Evolutionary conservation across 2,329 filamentous ascomycete genomes (phyloP).

Genomic region (Blastomyces emzantsi): DNA sequence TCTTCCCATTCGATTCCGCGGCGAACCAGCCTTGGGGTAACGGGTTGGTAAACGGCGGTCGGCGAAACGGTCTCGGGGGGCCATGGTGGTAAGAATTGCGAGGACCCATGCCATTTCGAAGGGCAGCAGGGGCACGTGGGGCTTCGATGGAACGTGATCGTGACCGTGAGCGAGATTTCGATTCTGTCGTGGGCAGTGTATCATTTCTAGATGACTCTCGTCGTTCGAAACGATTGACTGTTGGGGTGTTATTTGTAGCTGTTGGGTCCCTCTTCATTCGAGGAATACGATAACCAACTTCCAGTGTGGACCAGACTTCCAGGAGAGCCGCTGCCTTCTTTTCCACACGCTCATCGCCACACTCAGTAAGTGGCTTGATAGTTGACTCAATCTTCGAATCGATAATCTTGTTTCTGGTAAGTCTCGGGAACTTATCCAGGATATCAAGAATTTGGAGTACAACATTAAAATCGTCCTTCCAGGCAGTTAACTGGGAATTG

Average conservation of each 20-base stretch:
- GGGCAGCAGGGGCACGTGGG: constrained; percentile 35
- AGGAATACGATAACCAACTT: constrained; percentile 86
- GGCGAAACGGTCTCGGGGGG: constrained; percentile 48
- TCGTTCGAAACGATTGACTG: constrained; percentile 57
- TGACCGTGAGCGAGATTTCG: constrained; percentile 40
- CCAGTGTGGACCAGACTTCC: constrained; percentile 78
- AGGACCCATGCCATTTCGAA: constrained; percentile 45
- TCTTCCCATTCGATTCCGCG: constrained; percentile 62
- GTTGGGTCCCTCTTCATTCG: constrained; percentile 75
- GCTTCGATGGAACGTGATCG: constrained; percentile 41
- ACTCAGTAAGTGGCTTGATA: constrained; percentile 58
- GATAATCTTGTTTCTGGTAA: constrained; percentile 94
- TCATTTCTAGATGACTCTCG: constrained; percentile 43
- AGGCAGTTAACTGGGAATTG: constrained; percentile 74
- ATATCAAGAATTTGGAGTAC: constrained; percentile 84
- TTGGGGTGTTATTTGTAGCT: constrained; percentile 41
- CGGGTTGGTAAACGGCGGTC: constrained; percentile 39
- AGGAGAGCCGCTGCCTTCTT: constrained; percentile 62
- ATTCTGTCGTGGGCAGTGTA: constrained; percentile 41
- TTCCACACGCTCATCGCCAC: constrained; percentile 65
- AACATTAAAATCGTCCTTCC: constrained; percentile 82
- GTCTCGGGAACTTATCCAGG: constrained; percentile 71
- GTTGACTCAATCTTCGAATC: constrained; percentile 90
- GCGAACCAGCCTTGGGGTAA: constrained; percentile 82
- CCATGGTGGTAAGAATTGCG: constrained; percentile 50